Evolutionary conservation across 208 protist species (phyloP).

Genomic region (Trichomonas vaginalis): DNA sequence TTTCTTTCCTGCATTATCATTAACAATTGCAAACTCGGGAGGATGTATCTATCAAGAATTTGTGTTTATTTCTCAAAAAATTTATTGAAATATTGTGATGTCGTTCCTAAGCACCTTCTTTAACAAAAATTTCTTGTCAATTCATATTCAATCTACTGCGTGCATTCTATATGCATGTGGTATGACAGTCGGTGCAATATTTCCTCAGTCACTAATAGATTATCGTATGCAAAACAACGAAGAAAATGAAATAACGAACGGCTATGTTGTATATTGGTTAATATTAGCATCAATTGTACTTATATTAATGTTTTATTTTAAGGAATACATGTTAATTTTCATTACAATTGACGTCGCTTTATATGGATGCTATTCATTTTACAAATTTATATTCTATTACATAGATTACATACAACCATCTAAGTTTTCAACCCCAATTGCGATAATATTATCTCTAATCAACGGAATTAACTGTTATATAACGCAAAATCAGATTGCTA

Average conservation of each 20-base stretch:
- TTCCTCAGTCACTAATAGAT: not conserved
- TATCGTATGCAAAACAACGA: not conserved
- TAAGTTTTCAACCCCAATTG: not conserved
- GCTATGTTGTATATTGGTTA: not conserved
- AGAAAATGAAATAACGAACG: not conserved
- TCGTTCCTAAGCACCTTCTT: too few relatives aligned
- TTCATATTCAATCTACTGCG: not conserved
- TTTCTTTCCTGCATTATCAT: too few relatives aligned
- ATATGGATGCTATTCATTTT: not conserved
- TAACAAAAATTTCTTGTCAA: not conserved
- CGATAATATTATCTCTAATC: not conserved
- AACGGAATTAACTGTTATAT: not conserved
- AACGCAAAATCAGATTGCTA: not conserved
- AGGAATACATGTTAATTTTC: not conserved
- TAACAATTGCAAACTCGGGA: too few relatives aligned
- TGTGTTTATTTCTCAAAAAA: too few relatives aligned
- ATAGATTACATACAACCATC: not conserved
- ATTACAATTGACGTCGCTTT: not conserved
- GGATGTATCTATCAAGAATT: too few relatives aligned
- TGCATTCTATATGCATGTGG: not conserved
- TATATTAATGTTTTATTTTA: not conserved
- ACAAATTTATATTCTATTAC: not conserved
- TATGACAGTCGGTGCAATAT: not conserved
- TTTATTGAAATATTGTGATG: too few relatives aligned
- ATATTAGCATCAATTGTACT: not conserved